phyloP scores from a whole-genome alignment of 805 yeast species.

The Zygoascus ofunaensis region DNA sequence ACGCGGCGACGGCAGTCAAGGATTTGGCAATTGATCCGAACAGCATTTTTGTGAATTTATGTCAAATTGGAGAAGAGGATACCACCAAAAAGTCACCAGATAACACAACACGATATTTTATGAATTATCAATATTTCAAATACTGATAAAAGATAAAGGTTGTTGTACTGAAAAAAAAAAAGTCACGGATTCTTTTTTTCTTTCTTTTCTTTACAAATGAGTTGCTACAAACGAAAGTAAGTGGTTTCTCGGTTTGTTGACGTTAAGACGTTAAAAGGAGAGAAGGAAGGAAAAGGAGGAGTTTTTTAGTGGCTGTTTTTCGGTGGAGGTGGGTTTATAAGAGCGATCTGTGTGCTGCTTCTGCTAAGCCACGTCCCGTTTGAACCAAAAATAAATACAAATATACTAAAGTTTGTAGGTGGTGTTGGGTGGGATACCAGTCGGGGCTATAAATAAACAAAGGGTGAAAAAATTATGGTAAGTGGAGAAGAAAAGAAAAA shows the following conservation, averaged over 20 bases:
- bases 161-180: not conserved
- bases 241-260: not conserved
- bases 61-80: slow-evolving; percentile 9
- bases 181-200: not conserved
- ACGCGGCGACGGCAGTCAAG: slow-evolving; percentile 12
- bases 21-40: slow-evolving; percentile 1
- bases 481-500: not conserved
- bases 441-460: not conserved
- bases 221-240: not conserved
- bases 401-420: too few relatives aligned
- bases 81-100: too few relatives aligned
- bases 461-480: not conserved
- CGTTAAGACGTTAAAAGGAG: not conserved
- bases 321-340: too few relatives aligned
- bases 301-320: too few relatives aligned
- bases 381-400: not conserved
- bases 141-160: too few relatives aligned
- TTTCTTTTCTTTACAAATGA: too few relatives aligned
- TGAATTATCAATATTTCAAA: too few relatives aligned
- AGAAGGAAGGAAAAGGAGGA: not conserved
- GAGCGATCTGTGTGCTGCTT: too few relatives aligned
- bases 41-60: not conserved
- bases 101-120: too few relatives aligned
- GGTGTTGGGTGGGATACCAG: too few relatives aligned
- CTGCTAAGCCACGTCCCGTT: not conserved